Conservation (phyloP, 108 stramenopile genomes). For the Cyclotella distinguenda region DNA sequence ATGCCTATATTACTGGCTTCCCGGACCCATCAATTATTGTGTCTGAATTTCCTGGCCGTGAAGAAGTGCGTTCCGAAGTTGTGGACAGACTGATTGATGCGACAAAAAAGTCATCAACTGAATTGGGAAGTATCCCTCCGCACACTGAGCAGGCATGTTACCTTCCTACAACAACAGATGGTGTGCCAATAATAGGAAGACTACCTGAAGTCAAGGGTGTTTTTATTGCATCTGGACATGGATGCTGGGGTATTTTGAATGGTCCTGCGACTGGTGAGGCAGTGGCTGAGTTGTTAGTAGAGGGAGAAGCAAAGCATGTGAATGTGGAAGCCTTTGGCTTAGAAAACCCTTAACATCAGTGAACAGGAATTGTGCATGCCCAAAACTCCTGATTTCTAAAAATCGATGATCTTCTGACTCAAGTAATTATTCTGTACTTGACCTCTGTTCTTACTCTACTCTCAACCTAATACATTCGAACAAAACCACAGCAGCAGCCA, state of each 20-base stretch:
- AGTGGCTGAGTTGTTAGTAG: conserved; percentile 71
- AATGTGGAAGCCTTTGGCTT: conserved; percentile 42
- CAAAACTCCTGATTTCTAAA: too few relatives aligned
- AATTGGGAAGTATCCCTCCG: conserved; percentile 25
- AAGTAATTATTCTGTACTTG: too few relatives aligned
- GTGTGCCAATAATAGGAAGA: conserved; percentile 76
- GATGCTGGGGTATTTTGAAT: conserved; percentile 90
- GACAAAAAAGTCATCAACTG: conserved; percentile 38
- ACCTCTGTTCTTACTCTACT: too few relatives aligned
- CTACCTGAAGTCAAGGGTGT: conserved; percentile 62
- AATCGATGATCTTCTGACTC: too few relatives aligned
- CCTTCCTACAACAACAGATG: conserved; percentile 70
- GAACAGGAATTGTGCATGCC: too few relatives aligned
- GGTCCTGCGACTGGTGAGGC: conserved; percentile 80
- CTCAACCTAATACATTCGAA: too few relatives aligned
- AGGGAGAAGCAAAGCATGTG: conserved; percentile 48
- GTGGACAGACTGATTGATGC: conserved; percentile 40
- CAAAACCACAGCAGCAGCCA: too few relatives aligned
- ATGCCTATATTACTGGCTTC: conserved; percentile 58
- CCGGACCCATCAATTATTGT: conserved; percentile 45
- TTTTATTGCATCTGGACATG: conserved; percentile 78
- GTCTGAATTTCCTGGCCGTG: conserved; percentile 49
- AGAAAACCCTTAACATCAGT: conserved; percentile 25
- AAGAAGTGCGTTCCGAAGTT: conserved; percentile 40
- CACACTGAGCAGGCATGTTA: conserved; percentile 58